These are phyloP conservation scores for Solanum tacnaense DNA, from an alignment of 257 asterid species.

Conservation along the genomic window DNA sequence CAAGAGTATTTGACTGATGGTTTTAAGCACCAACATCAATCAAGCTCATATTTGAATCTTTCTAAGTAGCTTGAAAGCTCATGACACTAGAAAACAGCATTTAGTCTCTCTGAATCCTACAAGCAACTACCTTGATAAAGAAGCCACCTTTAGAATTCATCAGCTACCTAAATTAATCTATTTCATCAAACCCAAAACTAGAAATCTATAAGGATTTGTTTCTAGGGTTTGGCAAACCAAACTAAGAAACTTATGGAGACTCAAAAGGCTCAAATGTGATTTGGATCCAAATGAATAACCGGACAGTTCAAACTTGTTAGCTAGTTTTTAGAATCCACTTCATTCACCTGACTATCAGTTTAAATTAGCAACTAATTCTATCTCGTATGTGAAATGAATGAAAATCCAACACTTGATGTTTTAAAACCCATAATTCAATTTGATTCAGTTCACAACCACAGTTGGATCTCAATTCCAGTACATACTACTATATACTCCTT, in stretches of 20 bases:
- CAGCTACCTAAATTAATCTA: background rate
- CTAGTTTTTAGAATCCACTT: background rate
- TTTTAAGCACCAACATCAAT: background rate
- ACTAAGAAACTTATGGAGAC: background rate
- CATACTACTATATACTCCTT: background rate
- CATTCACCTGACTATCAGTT: background rate
- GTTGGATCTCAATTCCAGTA: background rate
- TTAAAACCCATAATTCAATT: background rate
- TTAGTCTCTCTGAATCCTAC: background rate
- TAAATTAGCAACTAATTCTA: background rate
- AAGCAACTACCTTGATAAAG: background rate
- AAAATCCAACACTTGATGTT: background rate
- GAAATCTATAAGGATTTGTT: background rate
- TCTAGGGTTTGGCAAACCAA: background rate
- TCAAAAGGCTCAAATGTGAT: background rate
- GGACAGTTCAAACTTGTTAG: background rate
- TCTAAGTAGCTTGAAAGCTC: background rate
- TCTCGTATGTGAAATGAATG: background rate
- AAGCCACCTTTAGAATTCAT: background rate
- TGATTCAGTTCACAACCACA: background rate
- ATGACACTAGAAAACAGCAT: background rate
- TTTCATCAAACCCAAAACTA: background rate
- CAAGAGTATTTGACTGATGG: background rate
- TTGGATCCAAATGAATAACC: background rate
- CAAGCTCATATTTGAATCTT: background rate